Evolutionary conservation across 257 asterid species (phyloP).

Genomic region (Solanum rostratum): DNA sequence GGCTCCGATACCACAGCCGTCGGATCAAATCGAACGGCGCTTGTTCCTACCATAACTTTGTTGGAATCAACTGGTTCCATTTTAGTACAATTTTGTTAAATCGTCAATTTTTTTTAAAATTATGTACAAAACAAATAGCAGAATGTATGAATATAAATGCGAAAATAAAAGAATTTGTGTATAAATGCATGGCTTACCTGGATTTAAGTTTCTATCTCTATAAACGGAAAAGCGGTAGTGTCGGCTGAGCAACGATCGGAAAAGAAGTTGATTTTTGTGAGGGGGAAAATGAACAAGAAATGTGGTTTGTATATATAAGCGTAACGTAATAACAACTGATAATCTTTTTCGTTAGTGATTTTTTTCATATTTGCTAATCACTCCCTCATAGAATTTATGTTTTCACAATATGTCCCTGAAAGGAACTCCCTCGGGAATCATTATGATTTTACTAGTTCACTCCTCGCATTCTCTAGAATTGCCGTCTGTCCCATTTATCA

Average conservation of each 20-base stretch:
- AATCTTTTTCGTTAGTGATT: neutral
- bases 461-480: neutral
- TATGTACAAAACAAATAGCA: neutral
- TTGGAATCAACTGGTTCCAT: neutral
- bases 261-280: neutral
- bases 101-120: neutral
- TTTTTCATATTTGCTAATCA: neutral
- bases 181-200: neutral
- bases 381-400: neutral
- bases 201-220: neutral
- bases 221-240: neutral
- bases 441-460: neutral
- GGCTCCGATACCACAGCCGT: conserved; percentile 38
- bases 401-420: neutral
- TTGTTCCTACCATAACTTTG: neutral
- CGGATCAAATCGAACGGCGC: conserved; percentile 29
- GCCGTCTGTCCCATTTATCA: neutral
- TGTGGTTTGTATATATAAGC: neutral
- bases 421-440: neutral
- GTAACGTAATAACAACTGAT: neutral
- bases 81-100: neutral
- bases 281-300: neutral
- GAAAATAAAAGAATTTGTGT: neutral
- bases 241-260: neutral
- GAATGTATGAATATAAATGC: neutral